phyloP scores from a whole-genome alignment of 1,284 basidiomycete species.

The Trametes hirsuta region DNA sequence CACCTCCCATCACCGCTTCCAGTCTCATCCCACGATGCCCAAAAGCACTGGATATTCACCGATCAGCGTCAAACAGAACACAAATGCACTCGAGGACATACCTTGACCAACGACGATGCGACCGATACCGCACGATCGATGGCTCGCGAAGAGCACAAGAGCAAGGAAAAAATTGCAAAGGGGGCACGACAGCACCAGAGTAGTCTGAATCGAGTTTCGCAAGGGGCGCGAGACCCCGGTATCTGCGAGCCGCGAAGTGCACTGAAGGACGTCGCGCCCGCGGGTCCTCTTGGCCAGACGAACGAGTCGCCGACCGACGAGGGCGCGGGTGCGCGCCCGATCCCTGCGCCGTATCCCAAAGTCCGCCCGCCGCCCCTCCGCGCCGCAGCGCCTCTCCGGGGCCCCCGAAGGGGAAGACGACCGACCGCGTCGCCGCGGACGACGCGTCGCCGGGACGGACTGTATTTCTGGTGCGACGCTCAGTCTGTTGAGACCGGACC shows the following conservation, averaged over 20 bases:
- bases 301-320: conserved; percentile 18
- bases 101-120: too few species aligned
- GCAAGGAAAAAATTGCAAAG: conserved; percentile 30
- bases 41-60: too few species aligned
- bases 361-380: conserved; percentile 24
- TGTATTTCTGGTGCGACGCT: conserved; percentile 56
- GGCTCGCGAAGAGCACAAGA: conserved; percentile 32
- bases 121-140: conserved; percentile 6
- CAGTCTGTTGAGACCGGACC: conserved; percentile 48
- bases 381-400: conserved; percentile 34
- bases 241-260: conserved; percentile 51
- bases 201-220: conserved; percentile 63
- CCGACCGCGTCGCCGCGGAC: neutral
- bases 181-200: conserved; percentile 47
- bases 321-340: conserved; percentile 31
- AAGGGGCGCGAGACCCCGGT: conserved; percentile 24
- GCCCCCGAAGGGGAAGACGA: conserved; percentile 20
- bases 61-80: too few species aligned
- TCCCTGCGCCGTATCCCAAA: conserved; percentile 40
- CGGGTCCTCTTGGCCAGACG: conserved; percentile 14
- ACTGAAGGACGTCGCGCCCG: conserved; percentile 44
- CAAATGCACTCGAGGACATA: too few species aligned
- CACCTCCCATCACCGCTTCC: too few species aligned
- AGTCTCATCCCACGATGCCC: too few species aligned
- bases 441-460: conserved; percentile 20